A percentile compares a stretch with the other conserved stretches of the same genome.
phyloP scores from a whole-genome alignment of 176 grass and related monocot genomes.

The Oryza glumipatula region DNA sequence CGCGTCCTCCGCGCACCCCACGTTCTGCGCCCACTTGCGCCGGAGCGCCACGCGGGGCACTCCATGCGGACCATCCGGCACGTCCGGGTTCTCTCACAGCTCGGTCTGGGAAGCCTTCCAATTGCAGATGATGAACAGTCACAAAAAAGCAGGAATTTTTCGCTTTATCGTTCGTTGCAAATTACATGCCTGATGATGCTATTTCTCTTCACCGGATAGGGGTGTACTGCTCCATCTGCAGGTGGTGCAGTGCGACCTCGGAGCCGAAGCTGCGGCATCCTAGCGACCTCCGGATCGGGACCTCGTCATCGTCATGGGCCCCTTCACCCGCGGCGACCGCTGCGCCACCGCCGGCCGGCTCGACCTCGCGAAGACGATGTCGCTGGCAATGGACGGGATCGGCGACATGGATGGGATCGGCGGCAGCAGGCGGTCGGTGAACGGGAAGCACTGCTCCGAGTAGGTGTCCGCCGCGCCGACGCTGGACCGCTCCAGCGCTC shows the following conservation, averaged over 20 bases:
- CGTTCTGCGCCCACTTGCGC: too few relatives aligned
- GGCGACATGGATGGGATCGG: constrained; percentile 74
- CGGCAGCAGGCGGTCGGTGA: constrained; percentile 52
- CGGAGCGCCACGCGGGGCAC: too few relatives aligned
- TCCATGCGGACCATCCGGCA: too few relatives aligned
- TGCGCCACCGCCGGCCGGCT: constrained; percentile 47
- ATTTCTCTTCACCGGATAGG: constrained; percentile 42
- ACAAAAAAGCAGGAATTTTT: not conserved
- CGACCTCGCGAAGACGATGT: constrained; percentile 47
- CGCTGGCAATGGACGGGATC: constrained; percentile 70
- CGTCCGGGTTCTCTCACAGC: not conserved
- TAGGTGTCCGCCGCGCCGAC: constrained; percentile 11
- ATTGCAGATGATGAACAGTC: constrained; percentile 12
- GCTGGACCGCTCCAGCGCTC: constrained; percentile 31
- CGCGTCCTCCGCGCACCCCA: too few relatives aligned
- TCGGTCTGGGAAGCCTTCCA: not conserved
- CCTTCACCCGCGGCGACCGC: constrained; percentile 55
- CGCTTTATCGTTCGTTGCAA: not conserved
- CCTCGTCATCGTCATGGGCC: constrained; percentile 53
- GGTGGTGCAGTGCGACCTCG: constrained; percentile 50
- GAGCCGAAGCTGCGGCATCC: constrained; percentile 60
- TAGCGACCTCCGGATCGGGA: constrained; percentile 43
- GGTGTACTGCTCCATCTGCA: constrained; percentile 59
- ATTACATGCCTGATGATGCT: not conserved
- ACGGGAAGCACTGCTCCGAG: constrained; percentile 57